These are phyloP conservation scores for Colletotrichum theobromicola DNA, from an alignment of 2,329 filamentous ascomycete genomes.

Conservation along the genomic window DNA sequence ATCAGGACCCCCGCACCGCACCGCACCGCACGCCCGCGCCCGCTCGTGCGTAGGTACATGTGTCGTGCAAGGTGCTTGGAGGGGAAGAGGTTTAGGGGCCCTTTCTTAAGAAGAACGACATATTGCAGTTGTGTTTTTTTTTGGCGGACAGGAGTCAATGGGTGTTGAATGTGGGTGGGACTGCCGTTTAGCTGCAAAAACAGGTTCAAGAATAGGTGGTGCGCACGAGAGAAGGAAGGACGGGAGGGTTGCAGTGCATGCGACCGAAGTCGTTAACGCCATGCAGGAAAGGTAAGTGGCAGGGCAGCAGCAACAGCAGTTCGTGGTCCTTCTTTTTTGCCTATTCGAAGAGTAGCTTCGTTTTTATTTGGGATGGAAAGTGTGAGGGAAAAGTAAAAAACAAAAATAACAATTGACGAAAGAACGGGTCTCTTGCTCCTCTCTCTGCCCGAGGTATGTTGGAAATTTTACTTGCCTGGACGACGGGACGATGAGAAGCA, in stretches of 20 bases:
- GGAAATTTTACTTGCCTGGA: background rate
- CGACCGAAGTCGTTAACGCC: background rate
- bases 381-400: background rate
- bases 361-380: background rate
- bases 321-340: background rate
- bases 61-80: background rate
- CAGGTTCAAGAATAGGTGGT: background rate
- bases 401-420: background rate
- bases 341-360: background rate
- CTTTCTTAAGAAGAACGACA: background rate
- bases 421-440: background rate
- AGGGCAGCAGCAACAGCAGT: background rate
- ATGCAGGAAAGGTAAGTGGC: background rate
- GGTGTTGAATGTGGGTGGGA: background rate
- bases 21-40: background rate
- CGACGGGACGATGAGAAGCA: background rate
- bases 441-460: background rate
- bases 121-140: background rate
- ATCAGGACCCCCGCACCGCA: no score
- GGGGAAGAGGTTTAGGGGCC: background rate
- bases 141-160: background rate
- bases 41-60: background rate
- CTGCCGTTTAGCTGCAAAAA: background rate
- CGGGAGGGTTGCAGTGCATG: background rate
- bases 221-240: background rate